These are phyloP conservation scores for Chamaecyparis obtusa DNA, from an alignment of 75 land plant genomes.

Conservation along the genomic window DNA sequence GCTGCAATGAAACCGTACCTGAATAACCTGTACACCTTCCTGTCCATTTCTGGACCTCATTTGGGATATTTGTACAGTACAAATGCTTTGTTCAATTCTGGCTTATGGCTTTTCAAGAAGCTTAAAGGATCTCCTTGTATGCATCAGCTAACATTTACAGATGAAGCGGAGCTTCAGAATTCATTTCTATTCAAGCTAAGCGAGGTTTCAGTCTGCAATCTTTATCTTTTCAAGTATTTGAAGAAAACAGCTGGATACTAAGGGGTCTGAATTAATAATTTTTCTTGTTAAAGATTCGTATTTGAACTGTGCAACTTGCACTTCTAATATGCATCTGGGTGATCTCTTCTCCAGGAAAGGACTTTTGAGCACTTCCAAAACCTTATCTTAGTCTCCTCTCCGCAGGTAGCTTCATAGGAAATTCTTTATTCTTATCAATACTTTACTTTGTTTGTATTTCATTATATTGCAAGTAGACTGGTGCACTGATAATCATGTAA, in stretches of 20 bases:
- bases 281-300: neutral
- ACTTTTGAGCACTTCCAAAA: conserved; percentile 75
- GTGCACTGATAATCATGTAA: neutral
- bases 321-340: conserved; percentile 3
- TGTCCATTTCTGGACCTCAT: conserved; percentile 91
- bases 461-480: neutral
- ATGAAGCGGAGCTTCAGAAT: conserved; percentile 69
- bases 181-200: conserved; percentile 78
- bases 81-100: conserved; percentile 82
- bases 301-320: neutral
- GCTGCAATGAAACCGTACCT: conserved; percentile 64
- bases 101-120: conserved; percentile 87
- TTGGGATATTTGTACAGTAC: conserved; percentile 82
- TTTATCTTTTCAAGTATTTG: conserved; percentile 3
- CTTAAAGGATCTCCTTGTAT: conserved; percentile 73
- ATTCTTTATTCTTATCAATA: neutral
- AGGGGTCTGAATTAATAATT: neutral
- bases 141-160: conserved; percentile 83
- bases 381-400: conserved; percentile 75
- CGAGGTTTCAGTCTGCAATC: conserved; percentile 41
- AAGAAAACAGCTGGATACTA: neutral
- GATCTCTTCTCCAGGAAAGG: conserved; percentile 51
- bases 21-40: conserved; percentile 56
- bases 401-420: conserved; percentile 57
- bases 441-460: neutral